Conservation (phyloP, 768 basidiomycete genomes). For the Russula abietina region DNA sequence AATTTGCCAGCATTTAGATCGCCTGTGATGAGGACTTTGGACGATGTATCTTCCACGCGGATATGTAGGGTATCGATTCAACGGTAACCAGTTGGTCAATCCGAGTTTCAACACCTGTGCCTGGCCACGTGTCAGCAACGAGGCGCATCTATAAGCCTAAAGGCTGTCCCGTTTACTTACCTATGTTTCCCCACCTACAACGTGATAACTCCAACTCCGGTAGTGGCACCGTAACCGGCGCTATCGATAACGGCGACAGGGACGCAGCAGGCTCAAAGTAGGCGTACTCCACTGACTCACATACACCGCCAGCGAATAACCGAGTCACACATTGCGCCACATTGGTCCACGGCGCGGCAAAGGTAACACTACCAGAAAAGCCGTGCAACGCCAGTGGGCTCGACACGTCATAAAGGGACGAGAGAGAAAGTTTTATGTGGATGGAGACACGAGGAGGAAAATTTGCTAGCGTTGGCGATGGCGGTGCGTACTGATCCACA, state of each 20-base stretch:
- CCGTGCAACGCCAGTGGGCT: constrained; percentile 56
- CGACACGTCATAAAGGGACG: constrained; percentile 47
- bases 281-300: constrained; percentile 49
- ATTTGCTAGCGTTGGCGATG: constrained; percentile 32
- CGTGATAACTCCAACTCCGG: constrained; percentile 62
- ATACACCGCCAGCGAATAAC: constrained; percentile 46
- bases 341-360: constrained; percentile 48
- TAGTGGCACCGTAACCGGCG: constrained; percentile 45
- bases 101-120: constrained; percentile 43
- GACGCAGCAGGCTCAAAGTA: constrained; percentile 40
- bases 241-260: constrained; percentile 17
- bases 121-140: constrained; percentile 16
- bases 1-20: too few relatives aligned
- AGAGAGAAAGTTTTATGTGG: constrained; percentile 52
- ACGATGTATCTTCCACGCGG: too few relatives aligned
- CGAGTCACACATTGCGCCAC: constrained; percentile 59
- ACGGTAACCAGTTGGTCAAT: constrained; percentile 67
- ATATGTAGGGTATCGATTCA: too few relatives aligned
- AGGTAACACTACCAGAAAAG: constrained; percentile 51
- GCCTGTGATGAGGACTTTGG: too few relatives aligned
- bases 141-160: not conserved
- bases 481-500: constrained; percentile 46
- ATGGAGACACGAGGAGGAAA: constrained; percentile 41
- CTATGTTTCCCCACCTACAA: constrained; percentile 64
- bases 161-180: constrained; percentile 38